Evolutionary conservation across 2,329 filamentous ascomycete genomes (phyloP), one percentile per base, ranked within the genome.

Genomic region (Talaromyces sp.): DNA sequence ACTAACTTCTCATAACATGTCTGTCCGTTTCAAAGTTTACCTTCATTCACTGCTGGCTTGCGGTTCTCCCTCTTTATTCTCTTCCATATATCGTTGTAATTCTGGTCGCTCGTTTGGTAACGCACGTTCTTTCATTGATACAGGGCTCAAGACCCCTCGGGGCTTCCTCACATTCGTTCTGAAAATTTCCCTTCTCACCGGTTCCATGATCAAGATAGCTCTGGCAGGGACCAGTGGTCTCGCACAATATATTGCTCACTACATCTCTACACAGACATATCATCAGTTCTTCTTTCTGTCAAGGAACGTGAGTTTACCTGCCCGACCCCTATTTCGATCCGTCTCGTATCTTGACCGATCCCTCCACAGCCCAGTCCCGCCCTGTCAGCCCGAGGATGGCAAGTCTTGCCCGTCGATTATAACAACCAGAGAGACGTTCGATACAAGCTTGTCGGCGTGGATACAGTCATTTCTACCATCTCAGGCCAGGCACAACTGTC

Each of bases 381-480:
- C 43, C 70, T 82, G 19, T 70, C 71, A 36, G 72, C 72, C 11
- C 76, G 73, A 68, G 79, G 76, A 8, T 89, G 89, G 70, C 89
- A 92, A 75, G 86, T 91, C 56, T 81, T 87, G 64, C 80, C 86
- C 47, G 88, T 92, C n/a, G 82, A 92, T 78, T 93, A 92, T 74
- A 77, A 82, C 68, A 80, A 87, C 67, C 75, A 82, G 36, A 79
- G 83, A 1, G 83, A 83, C 49, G 82, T 93, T 29, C 81, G 81
- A 15, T 91, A 88, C 73, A 84, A 86, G 8, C 83, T 93, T n/a
- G 84, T 84, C 65, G 91, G 91, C 10, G 84, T 91, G 49, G 89
- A 93, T 75, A 84, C 91, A 11, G 85, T 92, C 70, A 90, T 93
- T 64, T 93, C 90, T 1, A 93, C 90, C 1, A 86, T 93, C 58